phyloP scores from a whole-genome alignment of 1,284 basidiomycete species.

The Coniferiporia weirii region DNA sequence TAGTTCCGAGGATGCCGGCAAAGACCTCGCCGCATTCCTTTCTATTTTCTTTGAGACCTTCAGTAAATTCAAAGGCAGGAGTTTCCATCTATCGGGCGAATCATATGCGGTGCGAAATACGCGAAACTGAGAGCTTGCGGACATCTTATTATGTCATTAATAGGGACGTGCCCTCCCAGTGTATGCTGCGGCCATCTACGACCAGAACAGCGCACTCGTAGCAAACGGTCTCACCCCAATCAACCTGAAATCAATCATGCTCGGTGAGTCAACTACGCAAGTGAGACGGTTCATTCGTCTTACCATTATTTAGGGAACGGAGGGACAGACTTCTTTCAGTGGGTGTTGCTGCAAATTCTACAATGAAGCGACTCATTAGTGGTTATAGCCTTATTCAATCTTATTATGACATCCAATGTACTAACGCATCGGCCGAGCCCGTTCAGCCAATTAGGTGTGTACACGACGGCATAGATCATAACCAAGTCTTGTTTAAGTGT shows the following conservation, averaged over 20 bases:
- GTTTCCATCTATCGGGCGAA: conserved; percentile 74
- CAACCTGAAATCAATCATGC: conserved; percentile 78
- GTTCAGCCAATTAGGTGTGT: conserved; percentile 4
- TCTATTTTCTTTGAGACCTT: conserved; percentile 74
- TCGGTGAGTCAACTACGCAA: conserved; percentile 42
- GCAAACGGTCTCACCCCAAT: conserved; percentile 62
- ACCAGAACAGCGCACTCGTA: conserved; percentile 62
- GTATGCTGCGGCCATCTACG: conserved; percentile 75
- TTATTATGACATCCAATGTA: conserved; percentile 12
- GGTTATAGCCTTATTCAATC: conserved; percentile 3
- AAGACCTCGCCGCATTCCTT: conserved; percentile 65
- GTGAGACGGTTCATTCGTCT: not conserved
- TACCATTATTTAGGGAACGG: conserved; percentile 45
- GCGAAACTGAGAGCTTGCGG: not conserved
- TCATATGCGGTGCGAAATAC: conserved; percentile 49
- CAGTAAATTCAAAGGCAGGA: conserved; percentile 55
- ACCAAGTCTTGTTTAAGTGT: not conserved
- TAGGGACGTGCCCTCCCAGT: conserved; percentile 81
- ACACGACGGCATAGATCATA: not conserved
- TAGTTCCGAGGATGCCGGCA: conserved; percentile 62
- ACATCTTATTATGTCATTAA: not conserved
- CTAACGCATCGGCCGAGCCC: not conserved
- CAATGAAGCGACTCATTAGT: not conserved
- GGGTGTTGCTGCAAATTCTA: conserved; percentile 20
- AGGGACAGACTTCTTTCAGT: conserved; percentile 38